Conservation (phyloP, 306 rosid genomes). For the Erythrophleum fordii region DNA sequence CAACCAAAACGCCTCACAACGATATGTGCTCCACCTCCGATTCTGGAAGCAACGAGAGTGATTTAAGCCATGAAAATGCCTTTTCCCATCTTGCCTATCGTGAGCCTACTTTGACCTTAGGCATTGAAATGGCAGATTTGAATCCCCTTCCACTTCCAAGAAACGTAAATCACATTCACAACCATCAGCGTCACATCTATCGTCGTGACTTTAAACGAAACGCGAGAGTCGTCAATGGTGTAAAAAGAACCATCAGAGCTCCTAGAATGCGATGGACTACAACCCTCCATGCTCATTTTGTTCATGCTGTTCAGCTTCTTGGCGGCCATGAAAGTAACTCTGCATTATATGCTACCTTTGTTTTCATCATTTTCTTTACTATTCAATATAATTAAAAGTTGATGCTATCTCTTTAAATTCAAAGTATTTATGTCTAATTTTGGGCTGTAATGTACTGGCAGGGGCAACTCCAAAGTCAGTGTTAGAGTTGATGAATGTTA, state of each 20-base stretch:
- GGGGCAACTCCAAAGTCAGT: conserved; percentile 99
- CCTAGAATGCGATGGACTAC: conserved; percentile 99
- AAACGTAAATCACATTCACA: conserved; percentile 36
- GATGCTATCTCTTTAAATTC: neutral
- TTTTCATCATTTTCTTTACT: neutral
- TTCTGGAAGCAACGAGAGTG: conserved; percentile 78
- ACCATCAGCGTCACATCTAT: conserved; percentile 65
- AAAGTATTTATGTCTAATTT: conserved; percentile 7
- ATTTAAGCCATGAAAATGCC: conserved; percentile 73
- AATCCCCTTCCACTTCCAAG: conserved; percentile 42
- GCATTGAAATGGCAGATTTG: conserved; percentile 49
- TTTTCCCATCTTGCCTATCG: conserved; percentile 22
- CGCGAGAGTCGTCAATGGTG: conserved; percentile 50
- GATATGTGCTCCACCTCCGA: conserved; percentile 69
- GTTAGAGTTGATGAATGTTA: conserved; percentile 95
- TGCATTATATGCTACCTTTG: neutral
- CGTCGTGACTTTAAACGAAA: conserved; percentile 75
- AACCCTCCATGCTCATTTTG: conserved; percentile 96
- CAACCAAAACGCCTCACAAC: conserved; percentile 34
- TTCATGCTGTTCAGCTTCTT: conserved; percentile 97
- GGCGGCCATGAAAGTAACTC: conserved; percentile 95
- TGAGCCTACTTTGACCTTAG: conserved; percentile 69
- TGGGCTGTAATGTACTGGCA: conserved; percentile 38
- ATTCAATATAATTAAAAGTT: neutral
- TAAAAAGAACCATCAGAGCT: conserved; percentile 81